Percentiles rank a stretch among this genome's conserved stretches.
These are phyloP conservation scores for Penicillium chermesinum DNA, from an alignment of 495 filamentous ascomycete genomes.

Conservation along the genomic window DNA sequence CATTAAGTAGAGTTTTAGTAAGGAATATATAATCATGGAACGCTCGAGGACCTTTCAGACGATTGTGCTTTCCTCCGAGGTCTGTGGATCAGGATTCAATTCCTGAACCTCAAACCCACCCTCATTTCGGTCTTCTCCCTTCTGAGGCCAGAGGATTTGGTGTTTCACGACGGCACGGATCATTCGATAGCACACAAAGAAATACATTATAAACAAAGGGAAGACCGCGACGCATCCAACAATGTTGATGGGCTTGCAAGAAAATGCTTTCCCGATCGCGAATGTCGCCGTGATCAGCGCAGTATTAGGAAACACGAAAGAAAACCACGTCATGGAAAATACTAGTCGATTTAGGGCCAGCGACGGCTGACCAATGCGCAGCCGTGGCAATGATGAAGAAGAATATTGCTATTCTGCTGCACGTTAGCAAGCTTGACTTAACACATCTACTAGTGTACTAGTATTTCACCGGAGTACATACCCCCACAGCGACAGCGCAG, in stretches of 20 bases:
- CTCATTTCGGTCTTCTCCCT: constrained; percentile 59
- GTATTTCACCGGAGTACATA: constrained; percentile 15
- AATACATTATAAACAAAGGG: constrained; percentile 61
- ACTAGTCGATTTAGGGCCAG: constrained; percentile 50
- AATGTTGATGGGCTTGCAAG: constrained; percentile 56
- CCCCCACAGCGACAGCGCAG: constrained; percentile 80
- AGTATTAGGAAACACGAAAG: constrained; percentile 84
- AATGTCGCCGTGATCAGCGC: constrained; percentile 69
- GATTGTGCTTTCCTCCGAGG: constrained; percentile 2
- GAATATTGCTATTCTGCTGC: constrained; percentile 65
- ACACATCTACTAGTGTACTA: no score
- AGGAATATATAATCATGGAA: constrained; percentile 14
- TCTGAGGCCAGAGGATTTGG: constrained; percentile 69
- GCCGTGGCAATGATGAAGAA: constrained; percentile 79
- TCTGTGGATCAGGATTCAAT: constrained; percentile 22
- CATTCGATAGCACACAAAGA: constrained; percentile 67
- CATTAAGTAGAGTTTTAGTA: constrained; percentile 14
- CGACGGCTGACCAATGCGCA: constrained; percentile 68
- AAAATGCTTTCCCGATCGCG: constrained; percentile 61
- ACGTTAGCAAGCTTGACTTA: no score
- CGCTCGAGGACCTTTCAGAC: constrained; percentile 4
- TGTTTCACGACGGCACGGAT: constrained; percentile 56
- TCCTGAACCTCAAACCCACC: constrained; percentile 49
- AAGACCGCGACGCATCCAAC: constrained; percentile 61
- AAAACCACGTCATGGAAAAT: constrained; percentile 87